Percentiles rank a stretch among this genome's conserved stretches.
These are phyloP conservation scores for Yamadazyma aaseri DNA, from an alignment of 1,139 yeast genomes.

Conservation along the genomic window DNA sequence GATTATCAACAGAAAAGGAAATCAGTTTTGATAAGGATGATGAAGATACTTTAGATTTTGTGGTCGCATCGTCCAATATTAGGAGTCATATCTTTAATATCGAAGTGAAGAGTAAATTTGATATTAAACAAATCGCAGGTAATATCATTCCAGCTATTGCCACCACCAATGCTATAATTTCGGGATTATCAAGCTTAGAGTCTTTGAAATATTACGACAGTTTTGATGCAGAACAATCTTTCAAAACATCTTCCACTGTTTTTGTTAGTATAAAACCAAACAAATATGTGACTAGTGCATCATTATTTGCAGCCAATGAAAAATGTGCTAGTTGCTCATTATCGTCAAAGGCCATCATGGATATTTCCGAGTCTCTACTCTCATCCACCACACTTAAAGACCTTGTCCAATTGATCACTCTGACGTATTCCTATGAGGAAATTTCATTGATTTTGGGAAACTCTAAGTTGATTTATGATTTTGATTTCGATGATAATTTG, in stretches of 20 bases:
- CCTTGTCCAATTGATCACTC: constrained; percentile 45
- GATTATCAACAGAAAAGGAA: constrained; percentile 47
- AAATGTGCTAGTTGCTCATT: constrained; percentile 74
- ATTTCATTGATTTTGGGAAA: constrained; percentile 60
- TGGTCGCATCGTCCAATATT: constrained; percentile 82
- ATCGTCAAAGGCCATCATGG: constrained; percentile 47
- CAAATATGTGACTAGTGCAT: constrained; percentile 65
- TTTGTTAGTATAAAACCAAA: constrained; percentile 69
- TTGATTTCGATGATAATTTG: constrained; percentile 82
- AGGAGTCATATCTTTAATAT: constrained; percentile 75
- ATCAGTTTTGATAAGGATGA: constrained; percentile 93
- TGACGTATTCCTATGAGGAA: constrained; percentile 58
- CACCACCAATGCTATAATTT: constrained; percentile 92
- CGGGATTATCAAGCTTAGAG: constrained; percentile 80
- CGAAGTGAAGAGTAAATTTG: constrained; percentile 75
- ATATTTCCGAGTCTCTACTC: constrained; percentile 17
- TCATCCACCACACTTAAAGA: constrained; percentile 28
- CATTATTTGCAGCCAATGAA: constrained; percentile 58
- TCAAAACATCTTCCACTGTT: constrained; percentile 46
- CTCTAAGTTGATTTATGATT: constrained; percentile 72
- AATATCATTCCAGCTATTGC: constrained; percentile 98
- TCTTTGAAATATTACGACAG: constrained; percentile 55
- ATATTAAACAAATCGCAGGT: constrained; percentile 92
- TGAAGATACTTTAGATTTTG: constrained; percentile 84
- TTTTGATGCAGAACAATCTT: constrained; percentile 17